Conservation (phyloP, 2,329 filamentous ascomycete species). For the Botrytis cinerea region DNA sequence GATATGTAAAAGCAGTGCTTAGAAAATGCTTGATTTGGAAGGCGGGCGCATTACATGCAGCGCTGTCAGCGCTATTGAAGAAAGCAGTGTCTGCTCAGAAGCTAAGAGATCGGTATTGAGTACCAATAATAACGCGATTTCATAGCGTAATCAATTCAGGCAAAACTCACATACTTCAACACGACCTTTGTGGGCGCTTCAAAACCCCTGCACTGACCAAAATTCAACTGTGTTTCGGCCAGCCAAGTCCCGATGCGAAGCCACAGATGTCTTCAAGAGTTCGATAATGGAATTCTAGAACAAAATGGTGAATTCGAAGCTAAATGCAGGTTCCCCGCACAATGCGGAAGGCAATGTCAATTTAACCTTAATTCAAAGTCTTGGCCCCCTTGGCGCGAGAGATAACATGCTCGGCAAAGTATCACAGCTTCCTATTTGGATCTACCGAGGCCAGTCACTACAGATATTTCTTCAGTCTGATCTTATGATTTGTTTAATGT, state of each 20-base stretch:
- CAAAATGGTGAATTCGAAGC: background rate
- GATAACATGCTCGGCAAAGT: slow-evolving; percentile 23
- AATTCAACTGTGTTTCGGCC: background rate
- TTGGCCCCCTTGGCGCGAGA: slow-evolving; percentile 19
- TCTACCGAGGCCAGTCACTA: background rate
- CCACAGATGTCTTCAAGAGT: background rate
- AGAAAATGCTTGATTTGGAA: slow-evolving; percentile 7
- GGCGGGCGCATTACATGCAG: background rate
- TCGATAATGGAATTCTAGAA: background rate
- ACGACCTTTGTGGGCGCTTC: background rate
- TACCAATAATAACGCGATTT: background rate
- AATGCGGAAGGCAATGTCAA: slow-evolving; percentile 17
- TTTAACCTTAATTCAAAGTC: slow-evolving; percentile 20
- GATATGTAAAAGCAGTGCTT: background rate
- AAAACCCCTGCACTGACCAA: background rate
- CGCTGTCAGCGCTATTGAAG: background rate
- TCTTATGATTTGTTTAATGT: slow-evolving; percentile 12
- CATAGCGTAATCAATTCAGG: slow-evolving; percentile 1
- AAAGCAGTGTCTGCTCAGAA: background rate
- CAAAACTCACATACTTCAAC: background rate
- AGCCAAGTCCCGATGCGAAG: background rate
- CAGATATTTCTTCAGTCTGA: background rate
- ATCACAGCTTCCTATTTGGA: slow-evolving; percentile 18
- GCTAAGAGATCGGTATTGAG: background rate
- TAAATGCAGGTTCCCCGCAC: background rate